These are phyloP conservation scores for Acanthamoeba royreba DNA, from an alignment of 208 protist genomes.

Conservation along the genomic window DNA sequence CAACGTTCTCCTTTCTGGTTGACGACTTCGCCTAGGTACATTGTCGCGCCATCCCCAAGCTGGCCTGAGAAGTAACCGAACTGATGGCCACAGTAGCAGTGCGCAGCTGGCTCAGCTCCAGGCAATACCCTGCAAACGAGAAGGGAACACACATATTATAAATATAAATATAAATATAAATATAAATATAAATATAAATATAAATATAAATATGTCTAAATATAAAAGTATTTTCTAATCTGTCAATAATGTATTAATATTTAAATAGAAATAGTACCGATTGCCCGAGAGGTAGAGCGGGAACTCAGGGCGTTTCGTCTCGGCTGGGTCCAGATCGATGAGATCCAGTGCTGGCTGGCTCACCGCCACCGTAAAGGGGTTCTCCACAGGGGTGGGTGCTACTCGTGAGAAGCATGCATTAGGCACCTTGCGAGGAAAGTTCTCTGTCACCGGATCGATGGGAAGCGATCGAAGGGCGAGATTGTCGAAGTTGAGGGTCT, in stretches of 20 bases:
- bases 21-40: slow-evolving; percentile 72
- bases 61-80: slow-evolving; percentile 76
- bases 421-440: slow-evolving; percentile 34
- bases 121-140: slow-evolving; percentile 48
- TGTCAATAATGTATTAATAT: background rate
- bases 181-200: background rate
- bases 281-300: slow-evolving; percentile 52
- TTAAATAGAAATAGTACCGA: background rate
- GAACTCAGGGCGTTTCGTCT: slow-evolving; percentile 33
- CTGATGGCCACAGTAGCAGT: slow-evolving; percentile 75
- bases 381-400: slow-evolving; percentile 35
- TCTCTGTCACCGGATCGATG: slow-evolving; percentile 54
- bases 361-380: slow-evolving; percentile 40
- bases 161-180: background rate
- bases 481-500: slow-evolving; percentile 61
- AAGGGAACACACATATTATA: background rate
- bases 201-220: background rate
- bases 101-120: slow-evolving; percentile 63
- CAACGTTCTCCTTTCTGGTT: slow-evolving; percentile 61
- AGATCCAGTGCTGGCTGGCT: slow-evolving; percentile 42
- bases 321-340: slow-evolving; percentile 46
- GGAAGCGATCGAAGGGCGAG: slow-evolving; percentile 40
- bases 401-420: slow-evolving; percentile 62
- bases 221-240: background rate
- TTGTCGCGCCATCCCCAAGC: slow-evolving; percentile 75